Base-by-base conservation (phyloP, 2,329 filamentous ascomycete species). In the Pseudomassariella vexata region DNA sequence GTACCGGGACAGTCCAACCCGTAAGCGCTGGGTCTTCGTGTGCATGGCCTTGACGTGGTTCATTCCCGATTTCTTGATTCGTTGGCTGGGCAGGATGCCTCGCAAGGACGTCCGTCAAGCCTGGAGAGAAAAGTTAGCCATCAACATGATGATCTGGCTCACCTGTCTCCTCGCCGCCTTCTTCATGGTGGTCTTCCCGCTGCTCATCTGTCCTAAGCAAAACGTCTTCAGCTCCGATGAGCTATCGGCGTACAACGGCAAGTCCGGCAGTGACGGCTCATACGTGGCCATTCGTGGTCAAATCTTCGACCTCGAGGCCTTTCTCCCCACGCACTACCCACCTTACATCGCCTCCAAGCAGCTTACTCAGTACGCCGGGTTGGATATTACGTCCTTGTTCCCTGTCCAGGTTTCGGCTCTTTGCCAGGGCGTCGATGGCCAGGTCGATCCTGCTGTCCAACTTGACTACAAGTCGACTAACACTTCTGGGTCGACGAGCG, bases 81-180 rank as follows among this genome's bases (percentile, higher is more conserved):
- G 78, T 33, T 68, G 70, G 47, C 39, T 90, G 15, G 74, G 84
- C 31, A n/a, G n/a, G n/a, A 95, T 95, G 82, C 75, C 83, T 38
- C 85, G 92, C 39, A 94, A 94, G 55, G 92, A 98, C 56, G 79
- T 98, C 7, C 84, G 89, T 16, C 72, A 84, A 55, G 92, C 92
- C 1, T 98, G 92, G 92, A 76, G 92, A 53, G 92, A 98, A 59
- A 98, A 98, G 69, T 58, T 98, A 37, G 90, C 92, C 33, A 98
- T 98, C 71, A 98, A 98, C 66, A 70, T 98, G 57, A 73, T 96
- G 52, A 98, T 98, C 55, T 98, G 94, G 92, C 65, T 90, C 36
- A 76, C 73, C 54, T 96, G 90, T 62, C 66, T 64, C 11, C 60
- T 85, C 29, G 79, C 85, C 18, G 74, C 83, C 35, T 98, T 98